These are phyloP conservation scores for Cytospora piceicola DNA, from an alignment of 2,329 filamentous ascomycete genomes.

Conservation along the genomic window DNA sequence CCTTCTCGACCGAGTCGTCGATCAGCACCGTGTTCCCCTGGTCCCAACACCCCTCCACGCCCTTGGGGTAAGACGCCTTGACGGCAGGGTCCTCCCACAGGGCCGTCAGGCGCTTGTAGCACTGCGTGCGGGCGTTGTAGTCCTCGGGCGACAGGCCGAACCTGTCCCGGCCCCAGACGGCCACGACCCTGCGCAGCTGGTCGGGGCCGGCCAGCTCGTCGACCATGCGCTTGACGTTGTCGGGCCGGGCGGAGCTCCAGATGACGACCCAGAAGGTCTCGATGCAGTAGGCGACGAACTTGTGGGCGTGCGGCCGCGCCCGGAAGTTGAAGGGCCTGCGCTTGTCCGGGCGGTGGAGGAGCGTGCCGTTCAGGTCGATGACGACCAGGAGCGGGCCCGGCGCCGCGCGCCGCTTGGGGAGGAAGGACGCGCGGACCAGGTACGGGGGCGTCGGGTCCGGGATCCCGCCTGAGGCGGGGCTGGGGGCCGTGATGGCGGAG, in stretches of 20 bases:
- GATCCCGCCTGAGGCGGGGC: slow-evolving; percentile 55
- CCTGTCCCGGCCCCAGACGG: slow-evolving; percentile 77
- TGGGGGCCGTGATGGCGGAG: slow-evolving; percentile 39
- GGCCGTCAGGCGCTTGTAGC: slow-evolving; percentile 81
- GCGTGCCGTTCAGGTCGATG: slow-evolving; percentile 90
- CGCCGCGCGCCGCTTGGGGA: slow-evolving; percentile 45
- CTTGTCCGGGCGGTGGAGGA: slow-evolving; percentile 71
- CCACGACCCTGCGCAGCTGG: slow-evolving; percentile 62
- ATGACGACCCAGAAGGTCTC: slow-evolving; percentile 78
- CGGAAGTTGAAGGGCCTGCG: slow-evolving; percentile 58
- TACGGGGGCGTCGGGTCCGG: slow-evolving; percentile 67
- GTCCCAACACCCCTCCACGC: slow-evolving; percentile 59
- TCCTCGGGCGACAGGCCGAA: slow-evolving; percentile 69
- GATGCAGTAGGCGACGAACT: slow-evolving; percentile 76
- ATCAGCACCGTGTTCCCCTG: slow-evolving; percentile 88
- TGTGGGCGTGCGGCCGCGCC: slow-evolving; percentile 66
- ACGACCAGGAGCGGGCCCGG: slow-evolving; percentile 76
- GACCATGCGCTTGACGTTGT: slow-evolving; percentile 74
- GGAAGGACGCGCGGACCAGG: slow-evolving; percentile 54
- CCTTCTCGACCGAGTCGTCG: slow-evolving; percentile 84
- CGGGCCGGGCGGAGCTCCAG: slow-evolving; percentile 82
- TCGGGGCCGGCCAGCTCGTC: slow-evolving; percentile 61
- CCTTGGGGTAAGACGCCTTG: slow-evolving; percentile 49
- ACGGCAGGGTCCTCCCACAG: slow-evolving; percentile 67
- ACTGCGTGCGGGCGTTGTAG: slow-evolving; percentile 74